Evolutionary conservation across 2,329 filamentous ascomycete genomes (phyloP).

Genomic region (Exophiala sp.): DNA sequence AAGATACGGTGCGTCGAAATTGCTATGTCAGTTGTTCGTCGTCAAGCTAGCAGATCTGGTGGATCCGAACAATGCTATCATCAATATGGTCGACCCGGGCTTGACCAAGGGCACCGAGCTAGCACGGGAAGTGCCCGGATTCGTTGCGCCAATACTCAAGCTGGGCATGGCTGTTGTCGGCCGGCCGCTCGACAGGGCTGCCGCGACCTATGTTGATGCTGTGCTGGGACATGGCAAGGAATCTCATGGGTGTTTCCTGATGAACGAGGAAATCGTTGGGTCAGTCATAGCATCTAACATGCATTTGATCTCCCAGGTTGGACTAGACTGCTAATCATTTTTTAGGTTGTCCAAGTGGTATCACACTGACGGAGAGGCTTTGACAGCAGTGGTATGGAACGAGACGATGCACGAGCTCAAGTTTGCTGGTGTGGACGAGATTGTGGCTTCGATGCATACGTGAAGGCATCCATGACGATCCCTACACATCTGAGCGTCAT

Average conservation of each 20-base stretch:
- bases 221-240: slow-evolving; percentile 45
- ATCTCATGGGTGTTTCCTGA: slow-evolving; percentile 51
- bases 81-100: slow-evolving; percentile 50
- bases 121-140: slow-evolving; percentile 30
- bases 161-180: slow-evolving; percentile 26
- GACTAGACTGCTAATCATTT: slow-evolving; percentile 30
- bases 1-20: slow-evolving; percentile 33
- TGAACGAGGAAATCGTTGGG: slow-evolving; percentile 47
- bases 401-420: slow-evolving; percentile 25
- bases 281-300: slow-evolving; percentile 33
- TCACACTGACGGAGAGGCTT: slow-evolving; percentile 31
- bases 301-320: no score
- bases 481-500: no score
- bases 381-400: slow-evolving; percentile 39
- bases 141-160: background rate
- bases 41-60: slow-evolving; percentile 38
- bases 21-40: slow-evolving; percentile 36
- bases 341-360: slow-evolving; percentile 30
- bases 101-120: slow-evolving; percentile 44
- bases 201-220: slow-evolving; percentile 49
- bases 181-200: slow-evolving; percentile 37
- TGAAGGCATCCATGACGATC: background rate
- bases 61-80: slow-evolving; percentile 38
- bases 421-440: slow-evolving; percentile 11
- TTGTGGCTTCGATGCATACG: background rate